Evolutionary conservation across 176 grass and related monocot species (phyloP), one percentile per base, ranked within the genome.

Genomic region (Carex cristatella): DNA sequence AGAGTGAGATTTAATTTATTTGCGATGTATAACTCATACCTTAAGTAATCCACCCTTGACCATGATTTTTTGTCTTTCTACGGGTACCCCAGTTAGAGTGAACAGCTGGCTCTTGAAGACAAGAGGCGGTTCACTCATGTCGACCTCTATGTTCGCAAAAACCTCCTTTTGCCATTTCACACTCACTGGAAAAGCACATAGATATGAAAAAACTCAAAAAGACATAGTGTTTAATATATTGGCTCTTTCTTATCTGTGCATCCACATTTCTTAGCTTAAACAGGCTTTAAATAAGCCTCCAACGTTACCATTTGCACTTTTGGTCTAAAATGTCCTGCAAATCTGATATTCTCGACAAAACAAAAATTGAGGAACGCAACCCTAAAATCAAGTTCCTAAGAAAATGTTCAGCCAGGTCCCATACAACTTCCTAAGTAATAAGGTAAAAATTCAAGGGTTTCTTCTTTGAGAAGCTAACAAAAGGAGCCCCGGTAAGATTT

Each of bases 21-120:
- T 13, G 16, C 31, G 53, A 35, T 60, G 80, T 69, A 64, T 53
- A 73, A 84, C 81, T 14, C 35, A 4, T 85, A 99, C 97, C 93
- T 99, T 99, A 83, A 99, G 85, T 81, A 99, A 89, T 69, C 91
- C 97, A 84, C 97, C 97, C 84, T 99, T 99, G 57, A 99, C 93
- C 93, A 94, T 99, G 85, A 99, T 94, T 75, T 99, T 99, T 92
- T 99, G 93, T 72, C 97, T 87, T 83, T 99, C 97, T 60, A 93
- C 93, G 66, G 93, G 91, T 79, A 99, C 97, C 55, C 91, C 97
- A 83, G 97, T 99, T 66, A 99, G 85, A 86, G 91, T 90, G 84
- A 94, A 99, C 87, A 96, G 65, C 66, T 99, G 97, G 60, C 74
- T 89, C 87, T 99, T 99, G 86, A 99, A 99, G 82, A 99, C 90